Evolutionary conservation across 495 filamentous ascomycete species (phyloP), one percentile per base, ranked within the genome.

Genomic region (Xylaria nigripes): DNA sequence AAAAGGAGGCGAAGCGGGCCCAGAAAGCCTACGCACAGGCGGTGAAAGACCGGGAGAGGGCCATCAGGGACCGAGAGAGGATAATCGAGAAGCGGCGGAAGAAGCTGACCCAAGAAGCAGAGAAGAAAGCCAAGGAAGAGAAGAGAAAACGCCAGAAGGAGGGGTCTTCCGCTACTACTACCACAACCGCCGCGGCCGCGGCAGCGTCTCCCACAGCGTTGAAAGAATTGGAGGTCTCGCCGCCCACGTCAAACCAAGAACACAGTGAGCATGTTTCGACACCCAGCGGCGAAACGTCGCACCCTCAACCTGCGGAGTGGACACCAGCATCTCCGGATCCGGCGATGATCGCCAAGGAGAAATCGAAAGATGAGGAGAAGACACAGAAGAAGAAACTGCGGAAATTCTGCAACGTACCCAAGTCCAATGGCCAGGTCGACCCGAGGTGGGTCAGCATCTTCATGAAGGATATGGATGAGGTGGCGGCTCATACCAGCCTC

Each of bases 391-490:
- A 68, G 48, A 78, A 79, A 57, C 75, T 83, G 52, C 81, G 81
- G 45, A 90, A 85, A 52, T 95, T 95, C 68, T 93, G 90, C 67
- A 80, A 85, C 56, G 66, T 90, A 0, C 88, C 90, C 7, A 76
- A 77, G 51, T 49, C 46, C 16, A 54, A 62, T 48, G 72, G 80
- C 9, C 51, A 65, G 47, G 62, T 70, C 5, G 87, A 95, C 63
- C 64, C 80, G 27, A 78, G 80, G 44, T 95, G 90, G 90, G 68
- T 86, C 3, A 75, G 82, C 30, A 75, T 95, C 0, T 83, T 79
- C 62, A 92, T 96, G 86, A 77, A 83, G 27, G 82, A 82, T 32
- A 84, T 92, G 45, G 89, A 95, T 62, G 87, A 95, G 61, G 87
- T 95, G 3, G 82, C 78, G 7, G 90, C 90, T 3, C 90, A 96